Base-by-base conservation (phyloP, 2,329 filamentous ascomycete genomes). In the Dothideomycetidae sp. region DNA sequence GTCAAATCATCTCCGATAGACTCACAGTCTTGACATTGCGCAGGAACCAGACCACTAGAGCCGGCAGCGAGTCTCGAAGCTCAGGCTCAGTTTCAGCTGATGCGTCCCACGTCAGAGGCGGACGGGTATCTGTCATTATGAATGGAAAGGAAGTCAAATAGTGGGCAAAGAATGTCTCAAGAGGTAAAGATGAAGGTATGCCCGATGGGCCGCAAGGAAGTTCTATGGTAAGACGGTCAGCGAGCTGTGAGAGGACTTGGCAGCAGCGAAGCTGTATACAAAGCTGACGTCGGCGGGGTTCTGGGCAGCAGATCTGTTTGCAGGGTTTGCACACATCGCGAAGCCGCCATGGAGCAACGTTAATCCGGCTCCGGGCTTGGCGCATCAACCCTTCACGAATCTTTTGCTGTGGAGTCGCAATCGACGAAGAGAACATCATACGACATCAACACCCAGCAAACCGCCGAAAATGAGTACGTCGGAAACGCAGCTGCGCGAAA, bases 21-120 rank as follows among this genome's bases (percentile, higher is more conserved):
- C 62, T 42, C 73, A 93, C 85, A 63, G 94, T 98, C 50, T 88
- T 79, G 34, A 88, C 84, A 63, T 94, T 96, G 55, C 93, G 78
- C 15, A 98, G 74, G 55, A 86, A 94, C 51, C 85, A 78, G 10
- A 90, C 71, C 14, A 96, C 90, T 58, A 94, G 86, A 3, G 70
- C 65, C 0, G 90, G 90, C 2, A 96, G 71, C 5, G 71, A 70
- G 41, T 69, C 67, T 26, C 81, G 78, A 42, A 72, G 59, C 55
- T 78, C 74, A 45, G 77, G 79, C 58, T 85, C 68, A 31, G 75
- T 83, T 39, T 78, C 77, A 36, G 77, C 74, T 5, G 81, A 86
- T 10, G 48, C 42, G 41, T 58, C 48, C 53, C 53, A 57, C 10
- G 47, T 48, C 11, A 55, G 45, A 5, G 53, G 49, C 12, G 50